Evolutionary conservation across 2,329 filamentous ascomycete genomes (phyloP).

Genomic region (Orbilia javanica): DNA sequence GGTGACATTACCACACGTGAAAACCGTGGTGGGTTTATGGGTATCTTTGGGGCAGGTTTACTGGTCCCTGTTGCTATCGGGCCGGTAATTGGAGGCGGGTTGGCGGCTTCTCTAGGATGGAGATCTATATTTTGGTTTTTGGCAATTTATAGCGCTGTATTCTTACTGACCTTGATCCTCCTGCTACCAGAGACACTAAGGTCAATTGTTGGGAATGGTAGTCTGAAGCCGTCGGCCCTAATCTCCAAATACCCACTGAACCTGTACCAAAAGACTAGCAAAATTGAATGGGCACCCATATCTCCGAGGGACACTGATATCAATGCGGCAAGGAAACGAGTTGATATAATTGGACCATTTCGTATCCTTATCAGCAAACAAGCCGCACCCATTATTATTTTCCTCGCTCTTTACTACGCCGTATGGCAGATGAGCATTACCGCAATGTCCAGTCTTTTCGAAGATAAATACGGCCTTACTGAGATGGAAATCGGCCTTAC

Average conservation of each 20-base stretch:
- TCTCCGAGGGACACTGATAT: background rate
- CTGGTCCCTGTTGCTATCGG: slow-evolving; percentile 69
- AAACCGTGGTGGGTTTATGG: slow-evolving; percentile 80
- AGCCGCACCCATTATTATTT: slow-evolving; percentile 67
- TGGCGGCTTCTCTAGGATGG: slow-evolving; percentile 77
- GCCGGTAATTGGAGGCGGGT: slow-evolving; percentile 74
- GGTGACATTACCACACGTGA: slow-evolving; percentile 77
- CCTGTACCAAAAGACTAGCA: slow-evolving; percentile 14
- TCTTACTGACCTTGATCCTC: slow-evolving; percentile 71
- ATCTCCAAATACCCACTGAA: background rate
- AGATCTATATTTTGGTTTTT: slow-evolving; percentile 77
- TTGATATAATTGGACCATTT: slow-evolving; percentile 68
- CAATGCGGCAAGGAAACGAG: slow-evolving; percentile 62
- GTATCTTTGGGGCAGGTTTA: slow-evolving; percentile 72
- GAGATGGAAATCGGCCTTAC: slow-evolving; percentile 69
- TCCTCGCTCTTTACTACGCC: slow-evolving; percentile 69
- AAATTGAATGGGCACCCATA: slow-evolving; percentile 4
- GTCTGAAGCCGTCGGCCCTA: background rate
- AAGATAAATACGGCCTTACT: slow-evolving; percentile 66
- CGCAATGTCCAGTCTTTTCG: slow-evolving; percentile 69
- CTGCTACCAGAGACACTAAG: slow-evolving; percentile 67
- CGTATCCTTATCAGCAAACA: slow-evolving; percentile 68
- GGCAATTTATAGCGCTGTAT: slow-evolving; percentile 68
- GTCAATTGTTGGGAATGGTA: slow-evolving; percentile 24
- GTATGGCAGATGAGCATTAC: slow-evolving; percentile 72